Percentiles rank a stretch among this genome's conserved stretches.
These are phyloP conservation scores for Serendipita sp. DNA, from an alignment of 768 basidiomycete species.

Conservation along the genomic window DNA sequence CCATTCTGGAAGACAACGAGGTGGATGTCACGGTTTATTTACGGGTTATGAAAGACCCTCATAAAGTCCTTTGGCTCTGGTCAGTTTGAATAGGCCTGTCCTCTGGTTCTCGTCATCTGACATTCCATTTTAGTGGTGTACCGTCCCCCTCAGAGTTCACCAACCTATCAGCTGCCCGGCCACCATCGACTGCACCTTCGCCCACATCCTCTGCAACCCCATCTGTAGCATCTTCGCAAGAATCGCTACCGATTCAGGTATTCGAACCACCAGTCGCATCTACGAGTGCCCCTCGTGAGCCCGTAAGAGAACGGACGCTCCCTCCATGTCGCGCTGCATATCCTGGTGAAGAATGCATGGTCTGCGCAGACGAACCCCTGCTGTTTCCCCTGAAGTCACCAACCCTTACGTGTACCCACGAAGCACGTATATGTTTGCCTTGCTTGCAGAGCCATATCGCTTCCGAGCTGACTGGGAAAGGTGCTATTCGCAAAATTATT, in stretches of 20 bases:
- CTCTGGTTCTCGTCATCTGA: not conserved
- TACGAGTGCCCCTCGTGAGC: no score
- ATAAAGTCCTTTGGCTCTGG: not conserved
- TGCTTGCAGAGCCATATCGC: conserved; percentile 2
- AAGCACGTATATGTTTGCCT: not conserved
- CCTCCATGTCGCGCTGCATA: not conserved
- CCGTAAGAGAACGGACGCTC: not conserved
- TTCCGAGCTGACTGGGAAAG: not conserved
- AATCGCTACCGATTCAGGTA: not conserved
- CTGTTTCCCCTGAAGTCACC: not conserved
- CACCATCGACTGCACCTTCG: not conserved
- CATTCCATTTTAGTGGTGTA: not conserved
- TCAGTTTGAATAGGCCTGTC: not conserved
- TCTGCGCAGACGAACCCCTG: conserved; percentile 1
- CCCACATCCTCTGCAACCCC: not conserved
- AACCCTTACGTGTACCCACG: not conserved
- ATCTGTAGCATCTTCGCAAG: not conserved
- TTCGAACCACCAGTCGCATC: no score
- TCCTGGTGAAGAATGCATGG: conserved; percentile 2
- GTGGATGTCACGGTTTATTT: not conserved
- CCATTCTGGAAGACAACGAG: not conserved
- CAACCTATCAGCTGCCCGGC: not conserved
- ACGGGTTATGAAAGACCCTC: not conserved
- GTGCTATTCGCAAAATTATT: not conserved
- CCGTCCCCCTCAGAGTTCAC: not conserved